Evolutionary conservation across 768 basidiomycete species (phyloP).

Genomic region (Rhizopogon sp.): DNA sequence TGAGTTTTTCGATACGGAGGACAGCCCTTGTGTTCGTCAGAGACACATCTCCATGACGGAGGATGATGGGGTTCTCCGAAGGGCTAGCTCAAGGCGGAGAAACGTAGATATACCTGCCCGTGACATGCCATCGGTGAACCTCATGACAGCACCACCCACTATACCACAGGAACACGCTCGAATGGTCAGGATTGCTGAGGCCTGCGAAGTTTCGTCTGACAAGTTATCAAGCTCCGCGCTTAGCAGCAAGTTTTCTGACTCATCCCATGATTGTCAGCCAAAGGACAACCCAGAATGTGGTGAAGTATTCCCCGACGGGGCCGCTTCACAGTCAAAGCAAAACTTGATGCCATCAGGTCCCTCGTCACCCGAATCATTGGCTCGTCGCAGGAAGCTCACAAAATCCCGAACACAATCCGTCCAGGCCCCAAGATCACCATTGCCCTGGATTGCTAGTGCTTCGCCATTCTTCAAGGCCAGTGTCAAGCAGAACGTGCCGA

Average conservation of each 20-base stretch:
- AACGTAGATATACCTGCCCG: background rate
- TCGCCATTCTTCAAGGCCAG: background rate
- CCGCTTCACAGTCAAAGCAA: background rate
- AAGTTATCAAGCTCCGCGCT: background rate
- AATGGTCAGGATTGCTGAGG: background rate
- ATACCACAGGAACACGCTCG: background rate
- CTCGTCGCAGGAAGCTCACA: conserved; percentile 1
- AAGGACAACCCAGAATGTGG: background rate
- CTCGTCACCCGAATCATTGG: background rate
- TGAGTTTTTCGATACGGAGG: conserved; percentile 16
- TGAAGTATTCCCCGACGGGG: background rate
- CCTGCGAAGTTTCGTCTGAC: background rate
- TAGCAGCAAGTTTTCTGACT: background rate
- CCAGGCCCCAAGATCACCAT: background rate
- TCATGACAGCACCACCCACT: background rate
- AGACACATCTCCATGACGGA: background rate
- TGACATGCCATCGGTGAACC: background rate
- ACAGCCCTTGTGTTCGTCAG: background rate
- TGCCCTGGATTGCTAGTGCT: background rate
- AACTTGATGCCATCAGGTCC: background rate
- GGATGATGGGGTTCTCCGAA: background rate
- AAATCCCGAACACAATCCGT: background rate
- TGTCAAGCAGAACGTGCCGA: background rate
- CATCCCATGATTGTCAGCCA: background rate
- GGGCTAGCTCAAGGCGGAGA: background rate